Base-by-base conservation (phyloP, 1,139 yeast genomes). In the Debaryomyces nepalensis region DNA sequence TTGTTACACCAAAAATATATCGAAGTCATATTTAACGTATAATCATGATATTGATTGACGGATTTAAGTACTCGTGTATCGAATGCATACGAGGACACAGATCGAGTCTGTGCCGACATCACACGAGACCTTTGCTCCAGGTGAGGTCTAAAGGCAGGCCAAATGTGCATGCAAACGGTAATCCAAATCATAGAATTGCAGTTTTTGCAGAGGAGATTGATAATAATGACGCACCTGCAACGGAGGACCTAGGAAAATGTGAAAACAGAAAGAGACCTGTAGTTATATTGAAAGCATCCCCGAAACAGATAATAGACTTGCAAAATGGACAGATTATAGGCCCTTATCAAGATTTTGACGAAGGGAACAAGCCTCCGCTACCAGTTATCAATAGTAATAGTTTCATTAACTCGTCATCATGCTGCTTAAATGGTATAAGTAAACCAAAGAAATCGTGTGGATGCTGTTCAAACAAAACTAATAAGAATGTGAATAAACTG, bases 21-120 rank as follows among this genome's bases (percentile, higher is more conserved):
- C 14, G 20, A 12, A 10, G 6, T 15, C 15, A 10, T 22, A 23
- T 16, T 19, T 16, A 8, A 8, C 18, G n/a, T 15, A 21, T 21
- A 11, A 24, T 18, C 21, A 91, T 93, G 98, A 89, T 93, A 44
- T 70, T 89, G 38, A 88, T 87, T 54, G 89, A 87, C 50, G 88
- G 87, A 31, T 85, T 79, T 54, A 88, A 93, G 57, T 87, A 87
- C 61, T 90, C 97, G n/a, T 93, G 97, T 61, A 79, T 82, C 46
- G 85, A 84, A 55, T 93, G 99, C 59, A 89, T 93, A 30, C 73
- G 97, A 33, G 98, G 98, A 15, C 99, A 93, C 60, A 68, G 99
- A 33, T 87, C 97, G 3, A 83, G 95, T 3, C 81, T 84, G 43
- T 93, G 99, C 61, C 80, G 80, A 45, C 99, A 93, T 62, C 81